Conservation (phyloP, 352 stramenopile species). For the Phytophthora multivora region DNA sequence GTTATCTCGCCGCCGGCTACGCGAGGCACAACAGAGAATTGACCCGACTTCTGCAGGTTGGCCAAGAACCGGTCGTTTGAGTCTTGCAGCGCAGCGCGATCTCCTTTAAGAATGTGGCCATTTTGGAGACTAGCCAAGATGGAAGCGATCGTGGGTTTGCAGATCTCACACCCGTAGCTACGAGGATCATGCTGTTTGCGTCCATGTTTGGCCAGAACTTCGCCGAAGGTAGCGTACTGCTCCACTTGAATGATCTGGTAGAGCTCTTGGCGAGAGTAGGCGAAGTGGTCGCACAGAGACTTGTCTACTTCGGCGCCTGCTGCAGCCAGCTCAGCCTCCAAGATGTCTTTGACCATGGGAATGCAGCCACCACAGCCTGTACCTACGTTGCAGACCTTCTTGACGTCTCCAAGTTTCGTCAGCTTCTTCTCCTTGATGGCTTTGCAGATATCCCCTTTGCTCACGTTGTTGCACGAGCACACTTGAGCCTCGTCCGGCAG, state of each 20-base stretch:
- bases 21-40: constrained; percentile 93
- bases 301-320: constrained; percentile 89
- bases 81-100: constrained; percentile 85
- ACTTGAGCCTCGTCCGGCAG: constrained; percentile 86
- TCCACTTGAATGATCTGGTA: constrained; percentile 88
- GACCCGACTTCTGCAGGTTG: constrained; percentile 93
- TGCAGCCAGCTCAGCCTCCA: constrained; percentile 83
- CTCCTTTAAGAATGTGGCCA: constrained; percentile 80
- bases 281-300: constrained; percentile 92
- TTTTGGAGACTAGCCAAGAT: constrained; percentile 93
- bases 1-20: constrained; percentile 92
- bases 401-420: constrained; percentile 74
- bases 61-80: constrained; percentile 93
- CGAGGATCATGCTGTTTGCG: constrained; percentile 43
- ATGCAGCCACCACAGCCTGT: constrained; percentile 92
- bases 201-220: constrained; percentile 85
- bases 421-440: constrained; percentile 80
- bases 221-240: constrained; percentile 86
- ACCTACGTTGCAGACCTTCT: constrained; percentile 86
- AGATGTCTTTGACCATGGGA: constrained; percentile 88
- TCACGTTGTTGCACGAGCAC: constrained; percentile 94
- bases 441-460: constrained; percentile 74
- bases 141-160: constrained; percentile 90
- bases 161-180: constrained; percentile 90
- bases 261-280: constrained; percentile 89